Conservation (phyloP, 441 rosid genomes). For the Adansonia gregorii region DNA sequence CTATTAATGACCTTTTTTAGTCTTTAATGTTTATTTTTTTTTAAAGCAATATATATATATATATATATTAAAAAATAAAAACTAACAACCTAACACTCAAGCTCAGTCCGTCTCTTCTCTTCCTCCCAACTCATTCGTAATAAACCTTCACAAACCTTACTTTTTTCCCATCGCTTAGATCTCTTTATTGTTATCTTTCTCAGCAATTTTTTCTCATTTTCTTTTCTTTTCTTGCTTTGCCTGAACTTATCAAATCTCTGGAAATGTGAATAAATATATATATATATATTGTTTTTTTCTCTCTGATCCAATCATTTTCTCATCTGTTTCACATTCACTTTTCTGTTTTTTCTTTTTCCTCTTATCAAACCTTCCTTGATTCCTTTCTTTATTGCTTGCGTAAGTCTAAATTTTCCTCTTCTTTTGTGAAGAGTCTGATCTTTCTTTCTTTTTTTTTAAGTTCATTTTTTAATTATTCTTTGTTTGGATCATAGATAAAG, state of each 20-base stretch:
- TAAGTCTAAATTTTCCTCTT: slow-evolving; percentile 28
- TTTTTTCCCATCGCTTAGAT: background rate
- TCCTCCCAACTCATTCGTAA: slow-evolving; percentile 10
- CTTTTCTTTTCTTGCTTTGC: background rate
- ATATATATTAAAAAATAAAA: background rate
- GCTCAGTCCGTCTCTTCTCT: background rate
- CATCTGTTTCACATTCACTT: background rate
- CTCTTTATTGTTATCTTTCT: background rate
- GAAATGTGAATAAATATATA: slow-evolving; percentile 9
- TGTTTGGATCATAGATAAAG: slow-evolving; percentile 36
- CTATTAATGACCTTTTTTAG: too few species aligned
- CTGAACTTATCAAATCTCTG: slow-evolving; percentile 1
- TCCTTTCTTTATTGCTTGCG: slow-evolving; percentile 30
- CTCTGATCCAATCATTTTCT: slow-evolving; percentile 6
- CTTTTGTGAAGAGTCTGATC: slow-evolving; percentile 9
- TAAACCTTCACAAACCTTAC: background rate
- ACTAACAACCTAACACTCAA: slow-evolving; percentile 32
- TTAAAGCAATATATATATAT: background rate
- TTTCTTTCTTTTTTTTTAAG: background rate
- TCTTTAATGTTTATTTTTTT: background rate
- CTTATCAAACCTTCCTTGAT: slow-evolving; percentile 14
- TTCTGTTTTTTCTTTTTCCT: background rate
- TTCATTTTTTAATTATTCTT: slow-evolving; percentile 29
- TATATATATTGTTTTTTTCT: background rate
- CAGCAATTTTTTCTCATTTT: slow-evolving; percentile 17